Conservation (phyloP, 1,284 basidiomycete species). For the Xerocomus minutiporus region DNA sequence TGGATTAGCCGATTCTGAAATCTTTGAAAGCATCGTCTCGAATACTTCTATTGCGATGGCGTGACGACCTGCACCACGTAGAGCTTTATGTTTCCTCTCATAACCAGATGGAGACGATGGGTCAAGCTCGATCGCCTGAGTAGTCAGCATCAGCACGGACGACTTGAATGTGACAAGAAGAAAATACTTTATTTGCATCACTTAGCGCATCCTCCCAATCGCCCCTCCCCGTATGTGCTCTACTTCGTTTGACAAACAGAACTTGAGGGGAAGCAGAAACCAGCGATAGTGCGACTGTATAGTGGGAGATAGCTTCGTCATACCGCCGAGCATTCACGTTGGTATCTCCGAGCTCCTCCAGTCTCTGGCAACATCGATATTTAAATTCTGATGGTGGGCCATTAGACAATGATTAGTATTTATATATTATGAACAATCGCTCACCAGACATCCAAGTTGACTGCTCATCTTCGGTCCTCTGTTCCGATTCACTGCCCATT, state of each 20-base stretch:
- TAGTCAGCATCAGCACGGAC: not conserved
- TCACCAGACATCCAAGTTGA: not conserved
- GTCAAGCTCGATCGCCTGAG: not conserved
- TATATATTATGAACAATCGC: not conserved
- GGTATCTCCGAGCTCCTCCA: not conserved
- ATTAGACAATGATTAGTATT: not conserved
- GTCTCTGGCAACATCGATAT: not conserved
- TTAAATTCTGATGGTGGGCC: not conserved
- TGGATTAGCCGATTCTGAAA: not conserved
- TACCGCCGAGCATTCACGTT: not conserved
- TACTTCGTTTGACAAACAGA: not conserved
- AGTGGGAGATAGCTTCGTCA: not conserved
- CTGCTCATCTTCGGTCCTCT: too few species aligned
- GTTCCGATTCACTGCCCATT: not conserved
- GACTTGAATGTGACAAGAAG: not conserved
- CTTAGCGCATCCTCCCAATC: not conserved
- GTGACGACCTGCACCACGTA: not conserved
- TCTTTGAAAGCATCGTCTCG: not conserved
- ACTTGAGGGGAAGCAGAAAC: not conserved
- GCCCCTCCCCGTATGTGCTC: not conserved
- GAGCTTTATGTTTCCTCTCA: not conserved
- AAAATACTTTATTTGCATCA: not conserved
- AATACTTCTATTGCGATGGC: not conserved
- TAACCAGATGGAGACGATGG: not conserved
- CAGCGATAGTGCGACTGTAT: not conserved